These are phyloP conservation scores for Neurospora hispaniola DNA, from an alignment of 495 filamentous ascomycete genomes.

Conservation along the genomic window DNA sequence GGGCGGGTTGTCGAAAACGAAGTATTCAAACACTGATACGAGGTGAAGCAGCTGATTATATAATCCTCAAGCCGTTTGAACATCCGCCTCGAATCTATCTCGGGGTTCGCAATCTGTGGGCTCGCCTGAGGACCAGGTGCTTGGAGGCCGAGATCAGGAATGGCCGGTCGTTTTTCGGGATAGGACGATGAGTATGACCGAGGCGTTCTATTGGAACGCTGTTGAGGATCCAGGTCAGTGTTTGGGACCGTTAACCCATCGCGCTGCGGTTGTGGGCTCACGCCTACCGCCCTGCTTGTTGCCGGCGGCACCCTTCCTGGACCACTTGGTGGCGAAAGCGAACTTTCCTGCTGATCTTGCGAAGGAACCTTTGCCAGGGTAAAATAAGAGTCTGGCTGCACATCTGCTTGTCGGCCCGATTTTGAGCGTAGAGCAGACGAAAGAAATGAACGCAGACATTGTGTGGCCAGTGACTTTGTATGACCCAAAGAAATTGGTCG, in stretches of 20 bases:
- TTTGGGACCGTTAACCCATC: constrained; percentile 1
- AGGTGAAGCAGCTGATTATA: constrained; percentile 55
- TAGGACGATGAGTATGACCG: constrained; percentile 32
- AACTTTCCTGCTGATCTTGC: neutral
- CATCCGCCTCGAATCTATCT: constrained; percentile 31
- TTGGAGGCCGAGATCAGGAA: neutral
- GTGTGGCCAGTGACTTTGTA: constrained; percentile 20
- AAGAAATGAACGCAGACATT: constrained; percentile 22
- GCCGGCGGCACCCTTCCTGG: neutral
- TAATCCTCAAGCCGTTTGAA: constrained; percentile 72
- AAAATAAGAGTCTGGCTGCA: neutral
- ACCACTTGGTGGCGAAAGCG: neutral
- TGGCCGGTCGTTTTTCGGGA: constrained; percentile 22
- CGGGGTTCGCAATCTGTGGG: constrained; percentile 13
- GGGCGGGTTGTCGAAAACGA: constrained; percentile 50
- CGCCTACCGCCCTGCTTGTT: neutral
- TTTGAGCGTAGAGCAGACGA: constrained; percentile 4
- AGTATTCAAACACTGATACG: constrained; percentile 58
- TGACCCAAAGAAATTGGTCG: constrained; percentile 20
- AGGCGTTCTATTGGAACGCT: constrained; percentile 11
- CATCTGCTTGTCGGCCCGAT: neutral
- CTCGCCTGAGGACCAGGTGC: constrained; percentile 3
- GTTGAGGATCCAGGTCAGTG: constrained; percentile 23
- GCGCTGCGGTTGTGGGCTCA: neutral
- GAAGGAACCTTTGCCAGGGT: neutral